Evolutionary conservation across 2,329 filamentous ascomycete species (phyloP), one percentile per base, ranked within the genome.

Genomic region (Phaeosphaeriaceae sp.): DNA sequence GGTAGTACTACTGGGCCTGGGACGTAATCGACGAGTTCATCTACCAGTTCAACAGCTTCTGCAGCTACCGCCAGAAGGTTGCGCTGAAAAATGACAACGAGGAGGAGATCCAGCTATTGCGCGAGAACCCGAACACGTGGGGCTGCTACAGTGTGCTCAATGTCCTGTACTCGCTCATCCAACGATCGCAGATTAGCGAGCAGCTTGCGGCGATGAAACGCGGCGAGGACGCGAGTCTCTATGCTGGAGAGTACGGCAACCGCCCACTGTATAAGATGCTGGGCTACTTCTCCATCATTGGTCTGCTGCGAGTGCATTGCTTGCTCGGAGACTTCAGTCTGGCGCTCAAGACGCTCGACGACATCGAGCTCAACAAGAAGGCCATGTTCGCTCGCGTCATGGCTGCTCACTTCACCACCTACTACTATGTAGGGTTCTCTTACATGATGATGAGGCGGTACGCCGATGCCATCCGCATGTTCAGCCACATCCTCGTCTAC

Each of bases 391-490:
- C 95, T 63, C 92, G 95, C 68, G 95, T 99, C 79, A 98, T 99
- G 95, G 94, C 95, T 54, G 95, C 95, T 57, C 95, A 99, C 85
- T 98, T 98, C 84, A 97, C 94, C 69, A 99, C 95, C 67, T 99
- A 98, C 88, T 99, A 99, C 88, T 98, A 98, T 80, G 94, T 99
- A 63, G 95, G 95, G 70, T 99, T 99, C 88, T 96, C 92, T 70
- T 99, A 99, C 90, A 98, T 99, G 94, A 99, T 99, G 95, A 96
- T 98, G 92, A 93, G 95, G 83, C 92, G 95, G 78, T 99, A 99
- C 79, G 92, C 93, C 81, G 95, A 99, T 81, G 95, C 95, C 80
- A 97, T 99, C 83, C 93, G 94, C 86, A 97, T 97, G 90, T 99
- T 99, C 89, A 96, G 92, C 86, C 95, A 99, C 87, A 99, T 99